Conservation (phyloP, 1,284 basidiomycete genomes). For the Ceratobasidium sp. region DNA sequence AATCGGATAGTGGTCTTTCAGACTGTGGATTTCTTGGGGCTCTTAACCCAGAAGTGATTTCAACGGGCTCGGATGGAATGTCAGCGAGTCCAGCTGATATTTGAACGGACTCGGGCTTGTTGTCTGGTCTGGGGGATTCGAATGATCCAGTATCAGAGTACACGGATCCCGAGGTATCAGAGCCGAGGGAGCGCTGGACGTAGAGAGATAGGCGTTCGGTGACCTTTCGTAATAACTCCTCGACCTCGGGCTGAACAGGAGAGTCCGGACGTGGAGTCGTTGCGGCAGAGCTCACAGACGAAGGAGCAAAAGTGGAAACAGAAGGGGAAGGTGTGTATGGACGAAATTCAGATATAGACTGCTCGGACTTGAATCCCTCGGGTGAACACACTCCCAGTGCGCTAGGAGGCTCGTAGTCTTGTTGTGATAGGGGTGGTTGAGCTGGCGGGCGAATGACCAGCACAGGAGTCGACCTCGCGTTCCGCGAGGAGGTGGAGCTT, state of each 20-base stretch:
- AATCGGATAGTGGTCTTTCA: neutral
- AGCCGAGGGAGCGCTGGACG: conserved; percentile 26
- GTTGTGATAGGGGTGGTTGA: conserved; percentile 19
- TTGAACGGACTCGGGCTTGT: neutral
- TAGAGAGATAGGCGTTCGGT: conserved; percentile 9
- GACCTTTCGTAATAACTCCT: neutral
- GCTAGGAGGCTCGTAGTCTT: conserved; percentile 27
- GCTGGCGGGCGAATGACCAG: conserved; percentile 31
- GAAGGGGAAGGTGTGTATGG: conserved; percentile 29
- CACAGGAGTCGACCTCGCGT: conserved; percentile 22
- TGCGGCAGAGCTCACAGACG: conserved; percentile 21
- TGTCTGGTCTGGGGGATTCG: neutral
- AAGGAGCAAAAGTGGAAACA: conserved; percentile 24
- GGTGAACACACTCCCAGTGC: conserved; percentile 27
- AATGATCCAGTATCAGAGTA: conserved; percentile 25
- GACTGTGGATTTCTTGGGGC: too few species aligned
- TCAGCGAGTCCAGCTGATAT: neutral
- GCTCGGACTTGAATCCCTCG: conserved; percentile 30
- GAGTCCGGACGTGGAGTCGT: neutral
- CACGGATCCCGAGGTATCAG: conserved; percentile 7
- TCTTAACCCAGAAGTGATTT: neutral
- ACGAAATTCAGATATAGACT: conserved; percentile 18
- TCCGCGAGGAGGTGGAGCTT: conserved; percentile 8
- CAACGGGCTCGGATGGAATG: neutral
- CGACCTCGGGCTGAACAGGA: neutral